These are phyloP conservation scores for Pelagophyceae sp. DNA, from an alignment of 352 stramenopile genomes.

Conservation along the genomic window DNA sequence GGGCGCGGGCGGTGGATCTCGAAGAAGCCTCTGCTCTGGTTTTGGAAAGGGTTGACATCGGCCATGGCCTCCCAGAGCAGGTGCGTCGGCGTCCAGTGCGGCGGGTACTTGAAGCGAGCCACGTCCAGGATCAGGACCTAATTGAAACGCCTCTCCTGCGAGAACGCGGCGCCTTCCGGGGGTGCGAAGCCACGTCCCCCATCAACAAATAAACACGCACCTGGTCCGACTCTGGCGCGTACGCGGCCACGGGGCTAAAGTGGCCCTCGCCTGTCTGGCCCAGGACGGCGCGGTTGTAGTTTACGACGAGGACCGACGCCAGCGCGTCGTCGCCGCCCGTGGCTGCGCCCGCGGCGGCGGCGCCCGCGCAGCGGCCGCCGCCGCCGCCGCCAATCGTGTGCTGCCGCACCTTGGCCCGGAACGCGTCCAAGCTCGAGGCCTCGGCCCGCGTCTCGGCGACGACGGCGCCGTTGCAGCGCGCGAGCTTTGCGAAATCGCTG, in stretches of 20 bases:
- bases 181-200: neutral
- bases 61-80: conserved; percentile 52
- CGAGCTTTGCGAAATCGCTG: conserved; percentile 58
- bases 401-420: conserved; percentile 47
- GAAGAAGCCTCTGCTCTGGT: conserved; percentile 50
- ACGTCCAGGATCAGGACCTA: conserved; percentile 92
- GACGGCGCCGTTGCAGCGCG: conserved; percentile 61
- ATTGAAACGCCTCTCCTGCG: conserved; percentile 64
- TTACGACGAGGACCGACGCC: conserved; percentile 68
- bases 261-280: conserved; percentile 69
- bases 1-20: conserved; percentile 30
- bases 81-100: conserved; percentile 64
- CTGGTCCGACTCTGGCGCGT: conserved; percentile 67
- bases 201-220: too few relatives aligned
- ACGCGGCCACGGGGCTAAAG: conserved; percentile 90
- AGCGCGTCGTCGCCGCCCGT: conserved; percentile 22
- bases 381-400: too few relatives aligned
- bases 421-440: conserved; percentile 38
- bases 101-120: conserved; percentile 81
- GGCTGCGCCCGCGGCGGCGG: conserved; percentile 33
- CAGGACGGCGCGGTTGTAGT: conserved; percentile 72
- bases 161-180: conserved; percentile 63
- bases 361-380: too few relatives aligned
- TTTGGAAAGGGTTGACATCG: conserved; percentile 41
- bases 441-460: conserved; percentile 28